phyloP scores from a whole-genome alignment of 768 basidiomycete species.

The Dentipellis sp. region DNA sequence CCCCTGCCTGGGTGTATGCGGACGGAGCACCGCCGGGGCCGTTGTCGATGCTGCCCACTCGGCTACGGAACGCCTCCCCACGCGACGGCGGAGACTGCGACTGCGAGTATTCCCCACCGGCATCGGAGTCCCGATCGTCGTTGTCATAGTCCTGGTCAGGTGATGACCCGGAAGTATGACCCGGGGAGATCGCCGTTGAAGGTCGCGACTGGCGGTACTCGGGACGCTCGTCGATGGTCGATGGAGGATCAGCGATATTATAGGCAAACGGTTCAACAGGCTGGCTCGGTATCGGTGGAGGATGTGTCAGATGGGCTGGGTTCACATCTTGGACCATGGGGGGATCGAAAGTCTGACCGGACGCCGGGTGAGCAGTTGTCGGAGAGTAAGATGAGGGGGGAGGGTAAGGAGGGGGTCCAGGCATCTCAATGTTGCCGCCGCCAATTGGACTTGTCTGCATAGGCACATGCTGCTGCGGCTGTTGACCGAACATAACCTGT shows the following conservation, averaged over 20 bases:
- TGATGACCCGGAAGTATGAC: slow-evolving; percentile 16
- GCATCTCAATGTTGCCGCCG: slow-evolving; percentile 10
- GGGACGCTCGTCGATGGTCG: slow-evolving; percentile 17
- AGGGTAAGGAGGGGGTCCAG: slow-evolving; percentile 8
- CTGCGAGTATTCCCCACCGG: slow-evolving; percentile 12
- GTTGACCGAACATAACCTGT: neutral
- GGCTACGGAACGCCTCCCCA: slow-evolving; percentile 12
- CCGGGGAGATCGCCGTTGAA: slow-evolving; percentile 16
- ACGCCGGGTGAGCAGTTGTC: slow-evolving; percentile 15
- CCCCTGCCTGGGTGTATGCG: neutral
- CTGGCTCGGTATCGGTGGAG: slow-evolving; percentile 23
- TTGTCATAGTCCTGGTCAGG: slow-evolving; percentile 27
- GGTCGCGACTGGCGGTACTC: slow-evolving; percentile 19
- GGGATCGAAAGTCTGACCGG: slow-evolving; percentile 10
- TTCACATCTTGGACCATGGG: no score
- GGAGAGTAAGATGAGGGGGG: slow-evolving; percentile 24
- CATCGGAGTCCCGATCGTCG: slow-evolving; percentile 19
- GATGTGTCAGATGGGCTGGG: slow-evolving; percentile 20
- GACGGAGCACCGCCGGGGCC: slow-evolving; percentile 2
- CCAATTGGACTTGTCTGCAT: slow-evolving; percentile 19
- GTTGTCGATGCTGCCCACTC: slow-evolving; percentile 8
- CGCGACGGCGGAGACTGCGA: slow-evolving; percentile 9
- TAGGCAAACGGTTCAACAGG: slow-evolving; percentile 22
- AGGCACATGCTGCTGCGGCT: slow-evolving; percentile 20
- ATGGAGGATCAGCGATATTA: slow-evolving; percentile 15